Conservation (phyloP, 768 basidiomycete genomes). For the Clavaria fumosa region DNA sequence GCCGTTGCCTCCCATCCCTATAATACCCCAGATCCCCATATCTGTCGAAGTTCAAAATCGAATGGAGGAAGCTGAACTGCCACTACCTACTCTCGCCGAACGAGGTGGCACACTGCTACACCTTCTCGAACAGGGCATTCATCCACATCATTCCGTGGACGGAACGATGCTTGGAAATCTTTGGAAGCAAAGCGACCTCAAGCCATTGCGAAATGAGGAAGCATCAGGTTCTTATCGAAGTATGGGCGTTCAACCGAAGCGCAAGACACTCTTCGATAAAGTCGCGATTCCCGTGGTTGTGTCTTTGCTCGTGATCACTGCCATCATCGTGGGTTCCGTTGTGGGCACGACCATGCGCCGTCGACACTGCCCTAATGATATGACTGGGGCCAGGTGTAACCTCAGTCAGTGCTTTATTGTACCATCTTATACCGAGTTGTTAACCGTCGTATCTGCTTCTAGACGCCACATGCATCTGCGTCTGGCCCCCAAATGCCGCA, state of each 20-base stretch:
- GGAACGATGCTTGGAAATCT: slow-evolving; percentile 7
- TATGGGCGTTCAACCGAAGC: too few relatives aligned
- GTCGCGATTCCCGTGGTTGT: too few relatives aligned
- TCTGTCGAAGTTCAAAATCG: slow-evolving; percentile 26
- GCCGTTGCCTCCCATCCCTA: slow-evolving; percentile 45
- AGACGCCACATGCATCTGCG: slow-evolving; percentile 54
- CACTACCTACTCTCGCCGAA: slow-evolving; percentile 36
- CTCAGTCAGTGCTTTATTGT: slow-evolving; percentile 29
- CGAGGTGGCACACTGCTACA: slow-evolving; percentile 31
- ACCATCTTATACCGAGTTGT: too few relatives aligned
- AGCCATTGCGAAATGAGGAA: neutral
- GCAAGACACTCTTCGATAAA: too few relatives aligned
- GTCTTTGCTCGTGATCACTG: slow-evolving; percentile 25
- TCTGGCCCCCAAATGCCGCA: slow-evolving; percentile 24
- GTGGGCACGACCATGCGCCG: slow-evolving; percentile 24
- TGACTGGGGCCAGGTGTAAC: slow-evolving; percentile 37
- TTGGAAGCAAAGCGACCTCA: neutral
- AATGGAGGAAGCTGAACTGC: slow-evolving; percentile 29
- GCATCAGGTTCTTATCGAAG: too few relatives aligned
- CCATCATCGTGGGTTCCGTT: slow-evolving; percentile 30
- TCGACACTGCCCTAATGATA: too few relatives aligned
- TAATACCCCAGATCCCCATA: slow-evolving; percentile 30
- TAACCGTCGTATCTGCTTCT: neutral
- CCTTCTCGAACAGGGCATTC: slow-evolving; percentile 35
- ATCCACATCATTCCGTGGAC: slow-evolving; percentile 32